Conservation (phyloP, 345 rosid genomes). For the Bruguiera sexangula region DNA sequence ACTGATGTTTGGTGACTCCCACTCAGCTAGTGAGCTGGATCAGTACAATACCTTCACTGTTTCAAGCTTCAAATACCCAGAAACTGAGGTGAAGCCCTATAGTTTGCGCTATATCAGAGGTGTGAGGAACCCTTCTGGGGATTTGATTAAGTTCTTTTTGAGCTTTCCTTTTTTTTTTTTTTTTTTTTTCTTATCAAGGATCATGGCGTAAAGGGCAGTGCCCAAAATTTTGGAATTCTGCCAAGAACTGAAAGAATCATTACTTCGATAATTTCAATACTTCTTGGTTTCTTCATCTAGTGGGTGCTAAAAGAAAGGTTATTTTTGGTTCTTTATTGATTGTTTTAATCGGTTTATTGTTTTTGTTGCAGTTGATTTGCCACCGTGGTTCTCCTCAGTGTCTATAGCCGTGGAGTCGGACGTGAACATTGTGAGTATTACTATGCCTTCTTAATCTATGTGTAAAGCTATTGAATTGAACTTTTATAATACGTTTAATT, state of each 20-base stretch:
- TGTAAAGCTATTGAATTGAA: background rate
- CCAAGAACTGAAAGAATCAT: background rate
- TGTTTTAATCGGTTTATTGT: conserved; percentile 9
- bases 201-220: conserved; percentile 3
- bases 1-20: conserved; percentile 19
- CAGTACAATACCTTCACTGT: conserved; percentile 37
- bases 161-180: background rate
- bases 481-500: background rate
- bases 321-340: background rate
- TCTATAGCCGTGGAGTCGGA: conserved; percentile 66
- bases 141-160: background rate
- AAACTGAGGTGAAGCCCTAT: conserved; percentile 52
- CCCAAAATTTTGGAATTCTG: conserved; percentile 8
- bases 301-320: background rate
- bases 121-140: conserved; percentile 12
- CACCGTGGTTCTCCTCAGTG: conserved; percentile 85
- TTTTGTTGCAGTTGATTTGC: conserved; percentile 73
- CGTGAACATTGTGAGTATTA: conserved; percentile 74
- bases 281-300: too few relatives aligned
- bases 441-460: background rate
- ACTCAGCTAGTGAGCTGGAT: conserved; percentile 25
- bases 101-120: conserved; percentile 76
- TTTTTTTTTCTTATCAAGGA: background rate
- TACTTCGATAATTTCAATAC: too few relatives aligned
- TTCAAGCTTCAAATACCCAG: conserved; percentile 70